phyloP scores from a whole-genome alignment of 169 alveolate species.

The Ophryocystis elektroscirrha region DNA sequence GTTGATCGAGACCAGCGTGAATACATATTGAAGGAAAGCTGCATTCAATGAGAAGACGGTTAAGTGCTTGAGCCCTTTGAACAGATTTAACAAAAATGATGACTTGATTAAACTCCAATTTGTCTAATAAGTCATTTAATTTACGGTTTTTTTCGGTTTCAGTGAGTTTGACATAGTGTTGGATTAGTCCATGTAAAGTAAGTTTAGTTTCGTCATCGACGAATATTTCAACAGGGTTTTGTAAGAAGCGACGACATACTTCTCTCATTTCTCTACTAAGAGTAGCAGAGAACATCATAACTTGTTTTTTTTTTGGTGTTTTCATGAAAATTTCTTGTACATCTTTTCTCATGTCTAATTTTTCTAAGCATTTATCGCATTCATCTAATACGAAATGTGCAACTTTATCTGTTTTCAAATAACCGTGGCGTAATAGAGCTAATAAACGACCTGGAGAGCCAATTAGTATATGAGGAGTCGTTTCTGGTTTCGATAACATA shows the following conservation, averaged over 20 bases:
- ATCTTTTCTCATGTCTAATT: slow-evolving; percentile 88
- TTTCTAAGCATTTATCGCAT: slow-evolving; percentile 96
- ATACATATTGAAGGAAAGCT: slow-evolving; percentile 97
- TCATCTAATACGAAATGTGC: slow-evolving; percentile 95
- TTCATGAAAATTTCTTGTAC: slow-evolving; percentile 87
- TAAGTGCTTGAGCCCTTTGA: slow-evolving; percentile 72
- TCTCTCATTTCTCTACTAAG: slow-evolving; percentile 77
- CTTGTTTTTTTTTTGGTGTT: slow-evolving; percentile 93
- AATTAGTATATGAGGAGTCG: slow-evolving; percentile 80
- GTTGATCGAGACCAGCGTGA: slow-evolving; percentile 77
- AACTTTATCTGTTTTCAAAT: slow-evolving; percentile 62
- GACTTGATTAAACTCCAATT: slow-evolving; percentile 81
- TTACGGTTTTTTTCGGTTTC: slow-evolving; percentile 89
- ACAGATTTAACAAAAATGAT: slow-evolving; percentile 88
- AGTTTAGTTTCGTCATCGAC: slow-evolving; percentile 94
- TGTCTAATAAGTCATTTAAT: slow-evolving; percentile 81
- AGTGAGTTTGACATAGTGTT: slow-evolving; percentile 83
- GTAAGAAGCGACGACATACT: slow-evolving; percentile 89
- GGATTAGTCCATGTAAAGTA: slow-evolving; percentile 91
- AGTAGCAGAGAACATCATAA: slow-evolving; percentile 96
- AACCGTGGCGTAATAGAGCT: slow-evolving; percentile 69
- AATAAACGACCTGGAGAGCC: slow-evolving; percentile 99
- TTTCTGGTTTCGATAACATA: slow-evolving; percentile 66
- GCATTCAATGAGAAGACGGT: slow-evolving; percentile 76
- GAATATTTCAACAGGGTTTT: slow-evolving; percentile 82